phyloP scores from a whole-genome alignment of 208 protist genomes.

The Trypanosoma mega region DNA sequence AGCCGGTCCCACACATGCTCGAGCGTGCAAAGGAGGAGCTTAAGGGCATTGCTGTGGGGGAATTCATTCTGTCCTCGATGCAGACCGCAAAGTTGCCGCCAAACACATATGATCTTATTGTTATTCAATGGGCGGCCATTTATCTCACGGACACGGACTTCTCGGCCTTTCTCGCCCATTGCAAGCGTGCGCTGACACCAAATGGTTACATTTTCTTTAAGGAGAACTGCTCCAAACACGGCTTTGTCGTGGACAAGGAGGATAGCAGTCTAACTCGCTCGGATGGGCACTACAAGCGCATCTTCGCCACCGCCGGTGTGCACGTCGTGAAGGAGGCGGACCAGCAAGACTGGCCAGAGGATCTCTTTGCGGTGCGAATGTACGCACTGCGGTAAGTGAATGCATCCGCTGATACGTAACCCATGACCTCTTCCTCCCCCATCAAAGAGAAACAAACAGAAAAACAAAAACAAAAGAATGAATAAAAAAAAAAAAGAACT shows the following conservation, averaged over 20 bases:
- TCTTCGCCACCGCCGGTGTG: constrained; percentile 75
- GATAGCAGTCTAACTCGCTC: constrained; percentile 90
- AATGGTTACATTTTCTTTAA: constrained; percentile 93
- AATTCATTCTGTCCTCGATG: constrained; percentile 85
- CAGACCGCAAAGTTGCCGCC: constrained; percentile 54
- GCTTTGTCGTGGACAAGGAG: constrained; percentile 84
- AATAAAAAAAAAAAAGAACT: too few relatives aligned
- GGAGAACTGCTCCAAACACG: constrained; percentile 71
- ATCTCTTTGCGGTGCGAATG: constrained; percentile 88
- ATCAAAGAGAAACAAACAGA: too few relatives aligned
- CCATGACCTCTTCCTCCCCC: too few relatives aligned
- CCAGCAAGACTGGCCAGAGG: constrained; percentile 77
- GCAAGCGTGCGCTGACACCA: constrained; percentile 65
- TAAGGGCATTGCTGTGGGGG: constrained; percentile 56
- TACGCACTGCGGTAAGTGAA: constrained; percentile 68
- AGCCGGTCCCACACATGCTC: constrained; percentile 87
- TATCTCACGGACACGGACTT: constrained; percentile 93
- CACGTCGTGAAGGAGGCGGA: constrained; percentile 55
- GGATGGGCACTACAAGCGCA: constrained; percentile 79
- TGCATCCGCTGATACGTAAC: background rate
- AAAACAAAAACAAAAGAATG: too few relatives aligned
- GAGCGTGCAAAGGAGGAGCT: constrained; percentile 83
- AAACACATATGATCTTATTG: constrained; percentile 86
- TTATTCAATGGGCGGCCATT: constrained; percentile 93
- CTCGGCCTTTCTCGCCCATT: constrained; percentile 78